Conservation (phyloP, 768 basidiomycete species). For the Dictyophora rubrovolvata region DNA sequence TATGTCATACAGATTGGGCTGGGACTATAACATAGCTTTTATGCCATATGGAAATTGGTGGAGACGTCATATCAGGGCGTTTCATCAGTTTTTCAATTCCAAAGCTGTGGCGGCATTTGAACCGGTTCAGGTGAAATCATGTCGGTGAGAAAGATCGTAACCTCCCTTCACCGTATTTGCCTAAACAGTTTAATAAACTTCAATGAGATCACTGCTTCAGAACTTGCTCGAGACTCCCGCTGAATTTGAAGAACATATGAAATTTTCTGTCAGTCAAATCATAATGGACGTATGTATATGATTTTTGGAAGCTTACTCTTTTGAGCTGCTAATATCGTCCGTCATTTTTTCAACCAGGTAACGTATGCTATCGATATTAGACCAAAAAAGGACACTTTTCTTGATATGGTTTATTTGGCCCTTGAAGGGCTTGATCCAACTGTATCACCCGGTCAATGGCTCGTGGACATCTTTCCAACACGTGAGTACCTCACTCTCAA, state of each 20-base stretch:
- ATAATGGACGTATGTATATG: background rate
- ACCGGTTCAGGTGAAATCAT: slow-evolving; percentile 27
- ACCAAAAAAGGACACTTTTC: slow-evolving; percentile 29
- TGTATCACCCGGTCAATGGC: slow-evolving; percentile 20
- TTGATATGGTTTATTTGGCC: slow-evolving; percentile 30
- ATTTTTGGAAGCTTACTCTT: background rate
- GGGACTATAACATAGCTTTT: slow-evolving; percentile 34
- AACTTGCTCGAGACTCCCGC: slow-evolving; percentile 27
- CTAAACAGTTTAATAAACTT: background rate
- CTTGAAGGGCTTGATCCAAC: slow-evolving; percentile 26
- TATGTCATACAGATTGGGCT: slow-evolving; percentile 5
- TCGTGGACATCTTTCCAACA: slow-evolving; percentile 13
- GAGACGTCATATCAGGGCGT: slow-evolving; percentile 28
- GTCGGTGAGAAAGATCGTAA: slow-evolving; percentile 7
- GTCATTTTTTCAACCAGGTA: slow-evolving; percentile 28
- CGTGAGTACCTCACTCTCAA: slow-evolving; percentile 2
- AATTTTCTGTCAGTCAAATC: slow-evolving; percentile 19
- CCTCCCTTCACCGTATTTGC: background rate
- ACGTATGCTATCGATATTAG: slow-evolving; percentile 31
- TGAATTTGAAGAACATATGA: slow-evolving; percentile 27
- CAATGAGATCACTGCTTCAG: slow-evolving; percentile 20
- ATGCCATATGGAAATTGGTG: slow-evolving; percentile 28
- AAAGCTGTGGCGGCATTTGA: slow-evolving; percentile 19
- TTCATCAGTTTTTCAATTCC: slow-evolving; percentile 29
- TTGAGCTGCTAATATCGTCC: slow-evolving; percentile 24